These are phyloP conservation scores for Metroxylon sagu DNA, from an alignment of 176 grass and related monocot genomes.

Conservation along the genomic window DNA sequence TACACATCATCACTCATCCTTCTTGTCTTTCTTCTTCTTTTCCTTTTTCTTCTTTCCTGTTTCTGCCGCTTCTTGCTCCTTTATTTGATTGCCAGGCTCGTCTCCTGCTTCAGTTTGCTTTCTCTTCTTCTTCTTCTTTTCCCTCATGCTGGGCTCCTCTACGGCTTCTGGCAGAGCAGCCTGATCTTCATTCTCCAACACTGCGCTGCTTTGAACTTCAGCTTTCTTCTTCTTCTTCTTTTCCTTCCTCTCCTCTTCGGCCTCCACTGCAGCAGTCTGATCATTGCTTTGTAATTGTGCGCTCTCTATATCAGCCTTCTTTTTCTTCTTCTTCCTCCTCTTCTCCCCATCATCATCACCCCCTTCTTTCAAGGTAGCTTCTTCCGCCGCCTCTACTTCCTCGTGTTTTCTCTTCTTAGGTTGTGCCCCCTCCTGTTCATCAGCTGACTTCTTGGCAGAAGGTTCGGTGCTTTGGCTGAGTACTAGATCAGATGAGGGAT, in stretches of 20 bases:
- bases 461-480: constrained; percentile 25
- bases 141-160: constrained; percentile 20
- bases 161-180: neutral
- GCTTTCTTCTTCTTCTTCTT: constrained; percentile 36
- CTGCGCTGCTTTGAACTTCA: neutral
- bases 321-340: constrained; percentile 36
- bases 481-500: constrained; percentile 62
- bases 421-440: constrained; percentile 5
- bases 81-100: constrained; percentile 2
- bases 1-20: neutral
- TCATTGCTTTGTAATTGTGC: neutral
- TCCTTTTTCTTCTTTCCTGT: constrained; percentile 2
- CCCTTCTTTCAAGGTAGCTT: constrained; percentile 6
- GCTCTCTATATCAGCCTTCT: constrained; percentile 17
- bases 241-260: constrained; percentile 33
- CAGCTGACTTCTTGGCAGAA: constrained; percentile 24
- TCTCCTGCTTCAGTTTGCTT: constrained; percentile 27
- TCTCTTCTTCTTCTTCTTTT: constrained; percentile 74
- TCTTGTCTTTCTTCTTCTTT: constrained; percentile 15
- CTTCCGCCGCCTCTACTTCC: constrained; percentile 20
- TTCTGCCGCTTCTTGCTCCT: neutral
- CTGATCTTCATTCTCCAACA: neutral
- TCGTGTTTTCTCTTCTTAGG: constrained; percentile 56
- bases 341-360: constrained; percentile 1
- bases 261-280: constrained; percentile 1